Evolutionary conservation across 1,284 basidiomycete species (phyloP), one percentile per base, ranked within the genome.

Genomic region (Pulchroboletus neoregius): DNA sequence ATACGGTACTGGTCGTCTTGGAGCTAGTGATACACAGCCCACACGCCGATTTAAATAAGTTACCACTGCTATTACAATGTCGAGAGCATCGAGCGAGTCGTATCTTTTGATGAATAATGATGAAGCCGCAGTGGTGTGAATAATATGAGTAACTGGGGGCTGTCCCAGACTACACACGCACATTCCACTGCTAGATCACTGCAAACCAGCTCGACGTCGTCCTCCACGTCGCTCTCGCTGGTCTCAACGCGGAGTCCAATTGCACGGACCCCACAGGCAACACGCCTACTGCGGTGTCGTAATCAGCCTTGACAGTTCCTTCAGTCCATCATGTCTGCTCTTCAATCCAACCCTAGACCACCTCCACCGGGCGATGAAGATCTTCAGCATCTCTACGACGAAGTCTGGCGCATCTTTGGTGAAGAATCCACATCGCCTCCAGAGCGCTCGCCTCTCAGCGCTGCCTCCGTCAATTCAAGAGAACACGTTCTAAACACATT

Each of bases 301-400:
- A 20, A 20, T 20, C 20, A 20, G 20, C 20, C 15, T 15, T 33
- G 41, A 39, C 37, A 28, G 37, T 35, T 32, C 18, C 26, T 27
- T 43, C 26, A 37, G 34, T 39, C 44, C 46, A 53, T 46, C 55
- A 69, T 67, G 65, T 62, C 65, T 40, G 27, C 58, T 2, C 54
- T 58, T 32, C 53, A 56, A 13, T 39, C 58, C 36, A 60, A 57
- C 49, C 69, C 70, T 50, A 65, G 50, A 54, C 63, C 63, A 46
- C 71, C 57, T n/a, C 68, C 68, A 30, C 70, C 80, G 13, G 75
- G 75, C 48, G 84, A 87, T 54, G 80, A 81, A 55, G 84, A 86
- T 58, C 72, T 87, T 7, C 78, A 81, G 54, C 71, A 74, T 52
- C 75, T 87, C 40, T 87, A 87, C 65, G 78, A 84, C 49, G 79